Base-by-base conservation (phyloP, 2,329 filamentous ascomycete genomes). In the Coniochaeta hoffmannii region DNA sequence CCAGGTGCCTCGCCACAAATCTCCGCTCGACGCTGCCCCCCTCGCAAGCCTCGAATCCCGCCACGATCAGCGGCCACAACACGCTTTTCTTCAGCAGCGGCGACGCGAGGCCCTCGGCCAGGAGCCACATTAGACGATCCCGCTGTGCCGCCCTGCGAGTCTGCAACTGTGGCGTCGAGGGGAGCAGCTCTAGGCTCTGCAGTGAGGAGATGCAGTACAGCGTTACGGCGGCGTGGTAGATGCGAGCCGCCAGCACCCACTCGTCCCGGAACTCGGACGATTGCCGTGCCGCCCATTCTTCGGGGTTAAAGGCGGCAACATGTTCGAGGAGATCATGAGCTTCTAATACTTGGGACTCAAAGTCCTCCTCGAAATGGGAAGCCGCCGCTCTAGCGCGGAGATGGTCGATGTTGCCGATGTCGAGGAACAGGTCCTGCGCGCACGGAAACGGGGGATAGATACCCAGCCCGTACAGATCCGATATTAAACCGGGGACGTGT, bases 11-110 rank as follows among this genome's bases (percentile, higher is more conserved):
- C 0, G 44, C 30, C 26, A 67, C 57, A 49, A 61, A 64, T 4
- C 26, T 24, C 15, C 61, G 56, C 26, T 60, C 59, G 3, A 46
- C 54, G 0, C 51, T 12, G 7, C 60, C 57, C 1, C 55, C 55
- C 8, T 56, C 49, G 1, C 57, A 54, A 1, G 62, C 52, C 51
- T 61, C 58, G 6, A 66, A 57, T 1, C 64, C 65, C 0, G 59
- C 61, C 9, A 67, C 64, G 0, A 65, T 50, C 7, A 66, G 55
- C 41, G 64, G 61, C 65, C 65, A 67, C 1, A 62, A 41, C n/a
- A 62, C 54, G 7, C 63, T 46, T 35, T 60, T 62, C 15, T 58
- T 56, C 9, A 65, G 54, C 8, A 53, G 30, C n/a, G 62, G 58
- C 5, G 56, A 32, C 6, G 34, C 26, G 22, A 53, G 28, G 2